phyloP scores from a whole-genome alignment of 331 rosid genomes.

The Pyracantha coccinea region DNA sequence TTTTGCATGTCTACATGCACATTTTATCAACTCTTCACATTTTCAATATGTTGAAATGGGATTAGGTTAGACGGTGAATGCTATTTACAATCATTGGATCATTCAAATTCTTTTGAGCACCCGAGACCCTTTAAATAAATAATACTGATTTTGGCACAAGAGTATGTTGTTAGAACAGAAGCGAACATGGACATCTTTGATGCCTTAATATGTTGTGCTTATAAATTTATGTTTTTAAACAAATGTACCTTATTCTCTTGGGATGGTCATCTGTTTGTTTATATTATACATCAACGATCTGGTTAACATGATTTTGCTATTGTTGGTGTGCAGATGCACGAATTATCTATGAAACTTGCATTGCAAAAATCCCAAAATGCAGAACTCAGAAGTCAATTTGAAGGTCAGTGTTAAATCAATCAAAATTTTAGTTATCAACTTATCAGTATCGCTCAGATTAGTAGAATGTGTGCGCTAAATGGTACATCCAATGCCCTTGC shows the following conservation, averaged over 20 bases:
- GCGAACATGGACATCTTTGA: neutral
- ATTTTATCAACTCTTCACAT: too few relatives aligned
- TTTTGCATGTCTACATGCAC: too few relatives aligned
- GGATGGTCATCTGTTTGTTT: neutral
- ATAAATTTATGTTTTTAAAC: neutral
- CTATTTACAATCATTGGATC: neutral
- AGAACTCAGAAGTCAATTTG: constrained; percentile 71
- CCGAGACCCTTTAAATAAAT: neutral
- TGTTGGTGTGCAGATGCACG: constrained; percentile 61
- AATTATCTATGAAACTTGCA: constrained; percentile 69
- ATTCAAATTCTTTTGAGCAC: too few relatives aligned
- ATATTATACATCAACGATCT: neutral
- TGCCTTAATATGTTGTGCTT: neutral
- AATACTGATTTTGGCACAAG: neutral
- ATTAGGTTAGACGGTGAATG: neutral
- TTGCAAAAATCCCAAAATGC: constrained; percentile 83
- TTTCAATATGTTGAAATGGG: too few relatives aligned
- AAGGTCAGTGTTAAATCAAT: constrained; percentile 31
- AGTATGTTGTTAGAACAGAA: neutral
- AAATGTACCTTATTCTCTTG: neutral
- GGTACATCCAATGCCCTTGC: neutral
- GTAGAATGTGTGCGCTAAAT: neutral
- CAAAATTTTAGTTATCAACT: neutral
- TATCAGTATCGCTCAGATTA: neutral
- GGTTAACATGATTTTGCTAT: neutral